Base-by-base conservation (phyloP, 2,329 filamentous ascomycete species). In the Diplodia scrobiculata region DNA sequence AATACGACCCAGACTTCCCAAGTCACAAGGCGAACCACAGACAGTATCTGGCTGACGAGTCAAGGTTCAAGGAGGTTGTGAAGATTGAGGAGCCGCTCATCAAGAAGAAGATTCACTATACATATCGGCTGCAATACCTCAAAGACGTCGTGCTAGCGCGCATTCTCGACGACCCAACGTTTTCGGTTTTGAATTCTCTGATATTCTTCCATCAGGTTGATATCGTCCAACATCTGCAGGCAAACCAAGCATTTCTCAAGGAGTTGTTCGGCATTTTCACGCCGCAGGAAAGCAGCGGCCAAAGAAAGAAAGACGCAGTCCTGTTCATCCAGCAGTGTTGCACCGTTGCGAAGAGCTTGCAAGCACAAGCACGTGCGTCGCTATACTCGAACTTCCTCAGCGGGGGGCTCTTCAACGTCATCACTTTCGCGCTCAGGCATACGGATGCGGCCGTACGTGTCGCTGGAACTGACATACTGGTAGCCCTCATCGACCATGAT, bases 121-220 rank as follows among this genome's bases (percentile, higher is more conserved):
- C 95, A 0, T 97, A 97, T 80, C 91, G 95, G 47, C 81, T 99
- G 38, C 93, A 97, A 74, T 99, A 99, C 76, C 84, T 99, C 65
- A 99, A 98, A 77, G 95, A 99, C 73, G 95, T 99, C n/a, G 94
- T 98, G 0, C 85, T 99, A 51, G 95, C 95, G 34, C 88, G 95
- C 69, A 98, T 99, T 69, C 84, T 99, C 68, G 95, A 99, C 78
- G 95, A 99, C 76, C 94, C 94, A 59, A 99, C 95, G 21, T 99
- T 98, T 77, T 96, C 92, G 27, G 93, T 98, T 29, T 87, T 99
- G 70, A 99, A 98, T 79, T 97, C 92, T 60, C 85, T 98, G 72
- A 99, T 99, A 71, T 99, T 97, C 81, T 99, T 96, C 84, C 95
- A 98, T 80, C 95, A 99, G 80, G 93, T 98, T 72, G 95, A 98